These are phyloP conservation scores for Venturia nashicola DNA, from an alignment of 2,329 filamentous ascomycete genomes.

Conservation along the genomic window DNA sequence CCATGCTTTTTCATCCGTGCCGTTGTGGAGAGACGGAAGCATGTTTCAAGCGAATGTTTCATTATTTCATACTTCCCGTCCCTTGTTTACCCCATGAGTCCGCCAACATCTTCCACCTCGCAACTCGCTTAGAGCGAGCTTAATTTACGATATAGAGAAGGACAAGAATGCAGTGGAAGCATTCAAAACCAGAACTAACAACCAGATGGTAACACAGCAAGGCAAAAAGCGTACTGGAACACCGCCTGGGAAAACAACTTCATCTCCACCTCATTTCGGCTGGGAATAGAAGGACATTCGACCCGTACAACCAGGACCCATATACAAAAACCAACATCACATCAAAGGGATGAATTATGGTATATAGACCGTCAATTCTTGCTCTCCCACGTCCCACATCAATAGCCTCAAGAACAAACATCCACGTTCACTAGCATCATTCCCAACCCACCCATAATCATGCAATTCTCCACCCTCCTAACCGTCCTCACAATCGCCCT, in stretches of 20 bases:
- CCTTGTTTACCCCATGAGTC: neutral
- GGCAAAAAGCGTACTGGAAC: neutral
- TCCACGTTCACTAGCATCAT: too few species aligned
- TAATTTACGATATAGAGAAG: neutral
- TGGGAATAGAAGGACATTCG: neutral
- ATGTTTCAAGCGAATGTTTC: neutral
- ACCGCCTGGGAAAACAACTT: neutral
- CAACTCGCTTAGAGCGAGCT: neutral
- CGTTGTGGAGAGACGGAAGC: neutral
- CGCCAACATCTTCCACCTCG: neutral
- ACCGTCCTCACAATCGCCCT: constrained; percentile 11
- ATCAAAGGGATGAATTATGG: neutral
- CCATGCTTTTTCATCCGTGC: neutral
- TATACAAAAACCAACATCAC: neutral
- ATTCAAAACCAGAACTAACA: neutral
- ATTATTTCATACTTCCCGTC: neutral
- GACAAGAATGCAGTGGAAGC: neutral
- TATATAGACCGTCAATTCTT: neutral
- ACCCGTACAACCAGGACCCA: neutral
- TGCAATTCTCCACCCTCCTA: neutral
- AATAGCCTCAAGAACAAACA: too few species aligned
- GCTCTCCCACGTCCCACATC: too few species aligned
- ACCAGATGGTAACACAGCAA: neutral
- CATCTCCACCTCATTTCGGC: neutral
- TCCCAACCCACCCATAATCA: neutral